Evolutionary conservation across 2,329 filamentous ascomycete genomes (phyloP).

Genomic region (Ophiostoma perfectum): DNA sequence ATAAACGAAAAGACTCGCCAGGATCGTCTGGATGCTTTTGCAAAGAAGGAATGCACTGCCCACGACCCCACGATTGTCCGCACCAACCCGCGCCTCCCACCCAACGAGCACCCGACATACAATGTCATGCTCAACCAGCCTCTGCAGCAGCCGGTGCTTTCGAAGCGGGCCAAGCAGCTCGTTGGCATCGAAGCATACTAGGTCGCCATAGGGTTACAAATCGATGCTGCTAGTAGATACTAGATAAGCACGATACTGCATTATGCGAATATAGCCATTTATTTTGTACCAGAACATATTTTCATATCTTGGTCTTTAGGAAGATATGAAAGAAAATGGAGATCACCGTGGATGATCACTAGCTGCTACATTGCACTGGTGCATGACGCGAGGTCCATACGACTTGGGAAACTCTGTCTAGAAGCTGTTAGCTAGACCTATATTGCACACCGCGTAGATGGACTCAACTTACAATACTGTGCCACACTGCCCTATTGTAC

Average conservation of each 20-base stretch:
- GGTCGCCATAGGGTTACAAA: no score
- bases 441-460: background rate
- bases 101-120: background rate
- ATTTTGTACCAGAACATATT: no score
- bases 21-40: background rate
- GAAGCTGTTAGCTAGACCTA: background rate
- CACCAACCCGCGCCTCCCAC: conserved; percentile 1
- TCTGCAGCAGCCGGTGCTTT: background rate
- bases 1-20: background rate
- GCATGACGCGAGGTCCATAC: conserved; percentile 37
- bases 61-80: conserved; percentile 3
- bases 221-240: no score
- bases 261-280: no score
- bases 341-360: conserved; percentile 27
- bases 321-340: no score
- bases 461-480: conserved; percentile 34
- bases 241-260: no score
- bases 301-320: no score
- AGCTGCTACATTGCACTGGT: conserved; percentile 35
- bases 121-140: background rate
- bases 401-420: conserved; percentile 35
- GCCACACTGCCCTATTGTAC: conserved; percentile 38
- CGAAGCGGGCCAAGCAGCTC: background rate
- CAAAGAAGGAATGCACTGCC: background rate
- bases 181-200: conserved; percentile 1